Percentiles rank a stretch among this genome's conserved stretches.
phyloP scores from a whole-genome alignment of 495 filamentous ascomycete genomes.

The Trypethelium eluteriae region DNA sequence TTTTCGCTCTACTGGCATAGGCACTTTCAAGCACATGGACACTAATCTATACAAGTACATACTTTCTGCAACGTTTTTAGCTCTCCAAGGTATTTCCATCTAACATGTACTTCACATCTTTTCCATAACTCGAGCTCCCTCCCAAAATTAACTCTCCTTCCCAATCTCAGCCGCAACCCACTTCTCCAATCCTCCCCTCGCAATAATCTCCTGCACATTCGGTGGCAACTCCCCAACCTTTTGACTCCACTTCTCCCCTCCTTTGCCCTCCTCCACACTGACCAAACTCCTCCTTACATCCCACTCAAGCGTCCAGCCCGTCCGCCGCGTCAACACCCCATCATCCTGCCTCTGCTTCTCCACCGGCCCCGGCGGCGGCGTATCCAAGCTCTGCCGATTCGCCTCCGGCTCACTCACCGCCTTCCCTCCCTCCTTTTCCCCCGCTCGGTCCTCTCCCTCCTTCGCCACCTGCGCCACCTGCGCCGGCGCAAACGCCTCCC shows the following conservation, averaged over 20 bases:
- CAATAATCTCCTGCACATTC: constrained; percentile 63
- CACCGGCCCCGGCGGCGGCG: constrained; percentile 37
- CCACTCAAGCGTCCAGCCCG: constrained; percentile 85
- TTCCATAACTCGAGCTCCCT: background rate
- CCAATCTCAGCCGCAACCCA: constrained; percentile 71
- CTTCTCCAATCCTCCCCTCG: constrained; percentile 67
- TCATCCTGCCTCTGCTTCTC: constrained; percentile 30
- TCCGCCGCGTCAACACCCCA: constrained; percentile 65
- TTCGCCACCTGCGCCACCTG: constrained; percentile 19
- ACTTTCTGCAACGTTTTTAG: background rate
- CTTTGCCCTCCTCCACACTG: constrained; percentile 58
- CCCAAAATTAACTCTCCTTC: background rate
- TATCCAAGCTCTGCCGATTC: constrained; percentile 42
- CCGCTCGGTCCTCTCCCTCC: constrained; percentile 9
- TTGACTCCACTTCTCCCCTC: constrained; percentile 60
- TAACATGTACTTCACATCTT: background rate
- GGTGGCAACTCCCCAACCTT: constrained; percentile 78
- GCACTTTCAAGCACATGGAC: background rate
- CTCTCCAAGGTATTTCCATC: background rate
- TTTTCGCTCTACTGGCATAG: constrained; percentile 30
- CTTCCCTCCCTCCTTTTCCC: background rate
- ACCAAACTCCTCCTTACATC: constrained; percentile 68
- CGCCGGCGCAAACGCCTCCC: constrained; percentile 48
- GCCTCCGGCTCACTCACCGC: constrained; percentile 25
- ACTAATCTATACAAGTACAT: background rate